These are phyloP conservation scores for Wallacemonas sp. DNA, from an alignment of 208 protist species.

Conservation along the genomic window DNA sequence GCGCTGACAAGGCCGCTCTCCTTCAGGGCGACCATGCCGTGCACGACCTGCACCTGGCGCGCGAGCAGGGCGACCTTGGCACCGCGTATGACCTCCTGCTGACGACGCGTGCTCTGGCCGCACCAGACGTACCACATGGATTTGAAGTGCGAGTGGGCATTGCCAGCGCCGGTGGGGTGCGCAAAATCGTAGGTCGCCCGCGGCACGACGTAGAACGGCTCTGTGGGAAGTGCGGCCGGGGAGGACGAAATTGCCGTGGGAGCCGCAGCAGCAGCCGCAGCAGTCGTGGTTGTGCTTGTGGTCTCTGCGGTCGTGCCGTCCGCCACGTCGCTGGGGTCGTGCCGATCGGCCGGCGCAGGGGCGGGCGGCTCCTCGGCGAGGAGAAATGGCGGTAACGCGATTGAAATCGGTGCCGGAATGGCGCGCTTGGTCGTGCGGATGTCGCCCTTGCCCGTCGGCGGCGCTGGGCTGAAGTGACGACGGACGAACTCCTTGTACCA, in stretches of 20 bases:
- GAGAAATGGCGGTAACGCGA: slow-evolving; percentile 42
- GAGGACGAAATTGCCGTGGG: neutral
- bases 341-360: too few species aligned
- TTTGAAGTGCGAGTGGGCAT: slow-evolving; percentile 75
- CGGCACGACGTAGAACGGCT: slow-evolving; percentile 70
- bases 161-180: slow-evolving; percentile 56
- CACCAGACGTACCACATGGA: slow-evolving; percentile 81
- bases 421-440: slow-evolving; percentile 15
- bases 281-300: neutral
- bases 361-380: neutral
- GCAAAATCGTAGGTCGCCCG: slow-evolving; percentile 59
- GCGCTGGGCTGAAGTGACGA: slow-evolving; percentile 31
- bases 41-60: slow-evolving; percentile 32
- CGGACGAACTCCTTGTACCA: slow-evolving; percentile 52
- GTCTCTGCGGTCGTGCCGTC: neutral
- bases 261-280: slow-evolving; percentile 2
- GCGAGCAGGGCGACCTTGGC: slow-evolving; percentile 30
- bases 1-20: slow-evolving; percentile 38
- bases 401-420: slow-evolving; percentile 16
- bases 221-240: slow-evolving; percentile 21
- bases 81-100: slow-evolving; percentile 51
- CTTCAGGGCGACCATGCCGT: slow-evolving; percentile 48
- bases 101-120: slow-evolving; percentile 29
- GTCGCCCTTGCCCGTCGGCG: slow-evolving; percentile 31
- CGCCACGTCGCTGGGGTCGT: neutral